These are phyloP conservation scores for Aschersonia sp. DNA, from an alignment of 2,329 filamentous ascomycete genomes.

Conservation along the genomic window DNA sequence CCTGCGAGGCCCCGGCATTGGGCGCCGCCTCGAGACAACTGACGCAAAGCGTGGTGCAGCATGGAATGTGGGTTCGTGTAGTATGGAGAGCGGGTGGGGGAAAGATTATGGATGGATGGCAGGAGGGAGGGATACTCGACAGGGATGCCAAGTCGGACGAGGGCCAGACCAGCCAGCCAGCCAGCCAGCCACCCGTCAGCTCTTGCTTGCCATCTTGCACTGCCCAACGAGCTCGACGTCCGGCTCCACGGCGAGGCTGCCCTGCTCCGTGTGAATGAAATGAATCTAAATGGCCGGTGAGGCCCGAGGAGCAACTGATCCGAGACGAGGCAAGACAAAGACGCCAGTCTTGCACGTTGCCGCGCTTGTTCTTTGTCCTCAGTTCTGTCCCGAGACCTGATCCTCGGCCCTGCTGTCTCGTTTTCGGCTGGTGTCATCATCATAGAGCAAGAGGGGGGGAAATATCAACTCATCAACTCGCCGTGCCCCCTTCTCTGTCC, in stretches of 20 bases:
- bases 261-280: too few relatives aligned
- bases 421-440: too few relatives aligned
- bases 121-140: neutral
- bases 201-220: neutral
- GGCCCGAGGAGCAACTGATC: neutral
- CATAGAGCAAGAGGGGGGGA: too few relatives aligned
- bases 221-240: too few relatives aligned
- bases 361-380: neutral
- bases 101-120: neutral
- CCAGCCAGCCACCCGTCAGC: neutral
- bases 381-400: neutral
- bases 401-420: too few relatives aligned
- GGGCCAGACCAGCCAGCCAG: neutral
- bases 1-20: too few relatives aligned
- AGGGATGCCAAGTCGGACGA: neutral
- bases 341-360: neutral
- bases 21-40: too few relatives aligned
- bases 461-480: too few relatives aligned
- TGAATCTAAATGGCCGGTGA: neutral
- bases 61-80: neutral
- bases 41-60: too few relatives aligned
- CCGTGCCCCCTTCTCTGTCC: too few relatives aligned
- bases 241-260: neutral
- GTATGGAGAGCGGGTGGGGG: neutral
- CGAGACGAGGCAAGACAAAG: neutral